phyloP scores from a whole-genome alignment of 2,329 filamentous ascomycete genomes.

The Hypoxylon sp. region DNA sequence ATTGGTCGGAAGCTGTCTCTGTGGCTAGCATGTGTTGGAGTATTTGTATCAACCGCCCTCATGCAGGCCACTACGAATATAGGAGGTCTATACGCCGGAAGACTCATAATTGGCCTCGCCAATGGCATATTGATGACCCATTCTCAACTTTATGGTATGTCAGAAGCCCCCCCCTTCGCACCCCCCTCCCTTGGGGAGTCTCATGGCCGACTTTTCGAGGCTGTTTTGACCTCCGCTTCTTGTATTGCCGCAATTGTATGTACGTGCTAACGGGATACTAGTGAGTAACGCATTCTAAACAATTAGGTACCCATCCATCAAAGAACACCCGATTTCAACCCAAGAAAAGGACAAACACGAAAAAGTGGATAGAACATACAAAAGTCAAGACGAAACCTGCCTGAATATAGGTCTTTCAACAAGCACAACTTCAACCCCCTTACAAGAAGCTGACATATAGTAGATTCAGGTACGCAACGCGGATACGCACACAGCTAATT shows the following conservation, averaged over 20 bases:
- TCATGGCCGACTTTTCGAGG: too few species aligned
- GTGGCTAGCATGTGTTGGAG: conserved; percentile 56
- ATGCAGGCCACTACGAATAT: conserved; percentile 65
- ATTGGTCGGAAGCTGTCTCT: conserved; percentile 55
- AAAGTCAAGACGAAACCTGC: not conserved
- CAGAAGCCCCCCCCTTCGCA: not conserved
- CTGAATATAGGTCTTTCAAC: too few species aligned
- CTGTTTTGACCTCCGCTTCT: not conserved
- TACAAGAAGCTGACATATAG: conserved; percentile 19
- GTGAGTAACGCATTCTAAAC: conserved; percentile 20
- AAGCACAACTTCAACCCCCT: not conserved
- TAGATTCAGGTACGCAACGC: conserved; percentile 43
- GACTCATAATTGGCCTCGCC: conserved; percentile 62
- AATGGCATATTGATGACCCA: conserved; percentile 57
- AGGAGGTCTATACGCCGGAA: conserved; percentile 62
- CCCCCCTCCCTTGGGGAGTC: too few species aligned
- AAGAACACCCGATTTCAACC: not conserved
- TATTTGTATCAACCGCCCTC: conserved; percentile 60
- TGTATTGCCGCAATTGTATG: not conserved
- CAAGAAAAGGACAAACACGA: not conserved
- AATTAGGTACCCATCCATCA: not conserved
- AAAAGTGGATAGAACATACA: not conserved
- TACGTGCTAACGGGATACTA: conserved; percentile 13
- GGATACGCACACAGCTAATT: not conserved
- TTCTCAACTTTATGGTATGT: conserved; percentile 44